Percentiles rank a stretch among this genome's conserved stretches.
phyloP scores from a whole-genome alignment of 345 rosid species.

The thale cress (Arabidopsis thaliana) region DNA sequence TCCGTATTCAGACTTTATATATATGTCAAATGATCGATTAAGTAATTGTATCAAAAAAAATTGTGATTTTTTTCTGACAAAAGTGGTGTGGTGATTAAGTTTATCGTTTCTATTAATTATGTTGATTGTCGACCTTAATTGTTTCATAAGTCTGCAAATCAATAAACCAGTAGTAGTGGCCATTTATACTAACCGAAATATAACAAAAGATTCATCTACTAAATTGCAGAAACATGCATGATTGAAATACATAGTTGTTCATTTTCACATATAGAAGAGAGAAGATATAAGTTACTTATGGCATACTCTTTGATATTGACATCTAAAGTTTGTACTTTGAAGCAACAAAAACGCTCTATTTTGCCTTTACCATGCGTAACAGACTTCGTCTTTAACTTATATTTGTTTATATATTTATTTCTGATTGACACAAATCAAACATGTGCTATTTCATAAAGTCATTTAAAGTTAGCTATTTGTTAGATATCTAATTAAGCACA shows the following conservation, averaged over 20 bases:
- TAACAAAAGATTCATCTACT: no score
- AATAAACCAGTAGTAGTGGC: no score
- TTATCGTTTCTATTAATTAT: background rate
- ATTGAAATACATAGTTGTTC: background rate
- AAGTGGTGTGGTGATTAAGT: background rate
- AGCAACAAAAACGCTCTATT: constrained; percentile 18
- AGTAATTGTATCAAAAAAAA: no score
- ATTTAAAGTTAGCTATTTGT: background rate
- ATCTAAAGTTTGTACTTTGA: constrained; percentile 24
- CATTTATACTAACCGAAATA: no score
- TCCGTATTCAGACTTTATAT: background rate
- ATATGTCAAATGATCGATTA: background rate
- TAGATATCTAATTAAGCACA: background rate
- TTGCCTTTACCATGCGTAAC: background rate
- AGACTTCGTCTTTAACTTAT: background rate
- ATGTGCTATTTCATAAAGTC: background rate
- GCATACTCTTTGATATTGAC: constrained; percentile 20
- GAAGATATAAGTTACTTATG: constrained; percentile 26
- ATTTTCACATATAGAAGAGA: background rate
- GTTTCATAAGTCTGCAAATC: no score
- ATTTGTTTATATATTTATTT: background rate
- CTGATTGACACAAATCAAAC: background rate
- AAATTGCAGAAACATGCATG: no score
- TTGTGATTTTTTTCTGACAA: background rate
- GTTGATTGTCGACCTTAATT: background rate